Evolutionary conservation across 208 protist genomes (phyloP), one percentile per base, ranked within the genome.

Genomic region (Leishmania amazonensis): DNA sequence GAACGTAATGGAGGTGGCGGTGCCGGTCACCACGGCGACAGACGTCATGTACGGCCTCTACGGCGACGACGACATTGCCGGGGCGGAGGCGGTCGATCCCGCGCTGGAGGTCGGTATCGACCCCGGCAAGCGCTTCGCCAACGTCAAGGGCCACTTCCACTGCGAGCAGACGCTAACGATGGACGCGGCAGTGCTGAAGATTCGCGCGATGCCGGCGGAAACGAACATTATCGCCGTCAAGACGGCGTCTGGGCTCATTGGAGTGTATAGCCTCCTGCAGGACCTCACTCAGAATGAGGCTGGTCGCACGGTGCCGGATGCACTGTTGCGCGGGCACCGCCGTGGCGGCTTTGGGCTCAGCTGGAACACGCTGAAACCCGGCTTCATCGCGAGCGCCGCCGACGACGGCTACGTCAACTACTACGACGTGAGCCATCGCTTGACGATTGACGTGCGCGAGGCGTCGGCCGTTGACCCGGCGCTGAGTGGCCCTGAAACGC

Each of bases 341-440:
- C 76, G 72, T 11, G 87, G 87, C 62, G 91, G 91, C 74, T 94
- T 92, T 58, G 91, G 87, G 31, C 84, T 94, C 17, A 78, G 79
- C 67, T 94, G 91, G 91, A 91, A 77, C 79, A 51, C 80, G 35
- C 75, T 79, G 60, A 89, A 90, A 79, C 76, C 94, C 40, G 99
- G 98, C 68, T 78, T 87, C 64, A 85, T 99, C 54, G 85, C 98
- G 11, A 97, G 87, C 74, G 98, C 92, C 40, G 88, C 93, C n/a
- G 97, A 99, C 80, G 99, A 99, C 85, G 81, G 84, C 47, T 87
- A 92, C 7, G 87, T 99, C 6, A 98, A 98, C 85, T 78, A 98
- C 76, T 99, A 97, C 97, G 95, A 99, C 83, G 90, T 99, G 51
- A 82, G 76, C 19, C 85, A 96, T 74, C 80, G 60, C 82, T 75